phyloP scores from a whole-genome alignment of 2,329 filamentous ascomycete species.

The Ophiostoma australiae region DNA sequence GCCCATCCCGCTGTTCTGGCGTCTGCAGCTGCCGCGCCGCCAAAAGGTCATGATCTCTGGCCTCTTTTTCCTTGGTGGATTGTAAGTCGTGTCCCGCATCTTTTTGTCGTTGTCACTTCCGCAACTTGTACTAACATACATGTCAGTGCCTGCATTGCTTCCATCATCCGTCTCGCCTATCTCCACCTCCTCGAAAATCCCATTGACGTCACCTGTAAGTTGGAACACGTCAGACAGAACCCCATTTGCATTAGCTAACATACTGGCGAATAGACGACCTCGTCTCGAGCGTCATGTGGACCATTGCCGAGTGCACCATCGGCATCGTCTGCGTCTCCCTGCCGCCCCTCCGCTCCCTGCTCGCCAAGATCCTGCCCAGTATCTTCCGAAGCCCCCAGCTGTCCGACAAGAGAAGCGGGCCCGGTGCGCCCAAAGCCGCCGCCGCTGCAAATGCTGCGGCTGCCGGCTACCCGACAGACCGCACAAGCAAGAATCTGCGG shows the following conservation, averaged over 20 bases:
- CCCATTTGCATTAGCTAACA: neutral
- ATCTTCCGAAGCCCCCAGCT: constrained; percentile 19
- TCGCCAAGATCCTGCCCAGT: constrained; percentile 24
- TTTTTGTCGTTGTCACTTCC: no score
- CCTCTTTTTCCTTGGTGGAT: constrained; percentile 33
- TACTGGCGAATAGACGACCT: constrained; percentile 30
- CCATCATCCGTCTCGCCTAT: constrained; percentile 30
- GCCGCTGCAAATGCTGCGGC: neutral
- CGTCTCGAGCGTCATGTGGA: constrained; percentile 33
- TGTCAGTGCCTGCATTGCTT: constrained; percentile 31
- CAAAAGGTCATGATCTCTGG: constrained; percentile 32
- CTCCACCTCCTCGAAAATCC: constrained; percentile 28
- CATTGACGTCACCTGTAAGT: constrained; percentile 34
- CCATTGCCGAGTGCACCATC: constrained; percentile 34
- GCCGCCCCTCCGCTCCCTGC: constrained; percentile 31
- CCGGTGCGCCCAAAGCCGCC: neutral
- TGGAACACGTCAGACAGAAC: neutral
- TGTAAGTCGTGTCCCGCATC: constrained; percentile 28
- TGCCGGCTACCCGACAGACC: neutral
- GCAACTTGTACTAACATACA: neutral
- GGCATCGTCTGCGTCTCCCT: constrained; percentile 36
- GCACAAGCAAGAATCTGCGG: neutral
- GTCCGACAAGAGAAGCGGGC: neutral
- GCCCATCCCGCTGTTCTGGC: constrained; percentile 34
- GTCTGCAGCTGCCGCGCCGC: constrained; percentile 29